Evolutionary conservation across 805 yeast species (phyloP).

Genomic region (Komagataella mondaviorum): DNA sequence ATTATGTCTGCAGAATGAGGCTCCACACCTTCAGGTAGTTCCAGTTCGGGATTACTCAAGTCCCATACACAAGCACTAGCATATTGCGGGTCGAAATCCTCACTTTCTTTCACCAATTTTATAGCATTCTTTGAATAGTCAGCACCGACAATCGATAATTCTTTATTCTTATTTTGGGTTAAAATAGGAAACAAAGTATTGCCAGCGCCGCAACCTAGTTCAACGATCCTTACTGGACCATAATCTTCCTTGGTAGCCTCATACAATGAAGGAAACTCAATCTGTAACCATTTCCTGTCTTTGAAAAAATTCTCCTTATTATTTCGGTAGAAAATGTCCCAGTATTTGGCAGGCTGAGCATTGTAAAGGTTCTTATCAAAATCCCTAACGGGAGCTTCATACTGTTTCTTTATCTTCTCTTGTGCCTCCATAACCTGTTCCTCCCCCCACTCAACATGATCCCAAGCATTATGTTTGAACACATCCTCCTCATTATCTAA

Average conservation of each 20-base stretch:
- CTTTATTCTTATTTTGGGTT: constrained; percentile 69
- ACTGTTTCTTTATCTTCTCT: constrained; percentile 60
- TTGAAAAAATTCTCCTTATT: constrained; percentile 91
- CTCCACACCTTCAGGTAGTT: constrained; percentile 74
- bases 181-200: constrained; percentile 90
- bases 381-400: constrained; percentile 74
- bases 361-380: constrained; percentile 72
- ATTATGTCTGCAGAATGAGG: constrained; percentile 78
- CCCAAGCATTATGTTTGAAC: constrained; percentile 92
- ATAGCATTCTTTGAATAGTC: constrained; percentile 89
- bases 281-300: constrained; percentile 90
- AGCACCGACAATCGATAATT: constrained; percentile 65
- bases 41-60: constrained; percentile 60
- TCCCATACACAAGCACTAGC: constrained; percentile 94
- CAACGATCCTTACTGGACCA: constrained; percentile 65
- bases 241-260: constrained; percentile 62
- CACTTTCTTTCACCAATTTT: constrained; percentile 60
- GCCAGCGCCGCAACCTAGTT: constrained; percentile 98
- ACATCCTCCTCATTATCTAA: constrained; percentile 66
- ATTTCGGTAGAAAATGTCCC: constrained; percentile 90
- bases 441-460: constrained; percentile 95
- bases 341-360: constrained; percentile 79
- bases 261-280: constrained; percentile 82
- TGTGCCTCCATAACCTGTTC: constrained; percentile 72
- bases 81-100: constrained; percentile 39